phyloP scores from a whole-genome alignment of 2,329 filamentous ascomycete species.

The Leptographium lundbergii region DNA sequence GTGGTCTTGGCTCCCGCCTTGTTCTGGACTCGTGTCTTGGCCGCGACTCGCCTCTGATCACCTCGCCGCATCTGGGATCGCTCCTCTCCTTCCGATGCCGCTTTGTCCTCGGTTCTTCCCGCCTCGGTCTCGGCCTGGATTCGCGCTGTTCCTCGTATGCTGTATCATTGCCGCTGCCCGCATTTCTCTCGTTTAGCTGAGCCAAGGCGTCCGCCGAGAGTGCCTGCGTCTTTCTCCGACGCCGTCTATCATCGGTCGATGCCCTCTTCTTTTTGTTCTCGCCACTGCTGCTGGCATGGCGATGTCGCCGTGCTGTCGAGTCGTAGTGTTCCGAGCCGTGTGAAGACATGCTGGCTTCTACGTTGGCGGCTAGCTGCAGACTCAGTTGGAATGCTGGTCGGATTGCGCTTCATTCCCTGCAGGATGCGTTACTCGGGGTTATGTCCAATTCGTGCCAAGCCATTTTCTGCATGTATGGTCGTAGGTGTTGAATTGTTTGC shows the following conservation, averaged over 20 bases:
- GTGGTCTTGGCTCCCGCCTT: neutral
- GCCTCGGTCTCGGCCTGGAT: neutral
- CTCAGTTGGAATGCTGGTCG: neutral
- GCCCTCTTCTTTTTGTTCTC: neutral
- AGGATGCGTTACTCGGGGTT: neutral
- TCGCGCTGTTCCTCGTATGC: neutral
- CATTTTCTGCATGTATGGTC: neutral
- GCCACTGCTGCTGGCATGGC: neutral
- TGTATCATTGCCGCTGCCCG: neutral
- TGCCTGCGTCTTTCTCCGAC: neutral
- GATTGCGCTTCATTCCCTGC: neutral
- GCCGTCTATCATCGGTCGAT: neutral
- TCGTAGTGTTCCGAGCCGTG: neutral
- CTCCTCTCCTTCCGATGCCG: neutral
- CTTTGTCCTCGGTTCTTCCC: neutral
- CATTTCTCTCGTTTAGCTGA: conserved; percentile 3
- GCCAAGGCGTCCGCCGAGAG: conserved; percentile 6
- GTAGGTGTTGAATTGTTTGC: neutral
- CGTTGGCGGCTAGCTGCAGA: neutral
- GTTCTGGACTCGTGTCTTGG: conserved; percentile 2
- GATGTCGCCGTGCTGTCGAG: neutral
- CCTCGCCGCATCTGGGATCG: neutral
- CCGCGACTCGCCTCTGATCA: neutral
- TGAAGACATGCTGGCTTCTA: neutral
- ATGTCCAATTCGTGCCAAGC: neutral